Conservation (phyloP, 495 filamentous ascomycete species). For the Achaetomiella virescens region DNA sequence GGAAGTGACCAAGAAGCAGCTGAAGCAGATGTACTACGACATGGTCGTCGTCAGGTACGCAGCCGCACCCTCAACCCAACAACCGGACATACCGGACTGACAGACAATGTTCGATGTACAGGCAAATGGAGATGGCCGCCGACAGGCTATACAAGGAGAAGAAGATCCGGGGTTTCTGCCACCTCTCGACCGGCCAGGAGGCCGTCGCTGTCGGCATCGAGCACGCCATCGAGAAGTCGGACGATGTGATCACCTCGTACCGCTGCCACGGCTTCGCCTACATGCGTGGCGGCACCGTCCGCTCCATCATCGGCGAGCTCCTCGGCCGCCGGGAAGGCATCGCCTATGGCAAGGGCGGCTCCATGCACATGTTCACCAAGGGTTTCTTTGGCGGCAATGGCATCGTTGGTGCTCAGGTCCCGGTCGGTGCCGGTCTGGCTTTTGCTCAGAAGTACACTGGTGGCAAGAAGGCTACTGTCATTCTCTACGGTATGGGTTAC, state of each 20-base stretch:
- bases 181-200: conserved; percentile 95
- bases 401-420: conserved; percentile 98
- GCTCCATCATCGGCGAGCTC: conserved; percentile 93
- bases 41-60: conserved; percentile 89
- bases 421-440: conserved; percentile 91
- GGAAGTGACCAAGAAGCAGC: conserved; percentile 88
- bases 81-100: not conserved
- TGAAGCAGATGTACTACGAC: conserved; percentile 98
- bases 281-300: conserved; percentile 89
- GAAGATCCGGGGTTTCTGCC: conserved; percentile 99
- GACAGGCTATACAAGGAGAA: conserved; percentile 98
- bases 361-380: conserved; percentile 99
- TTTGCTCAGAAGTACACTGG: conserved; percentile 94
- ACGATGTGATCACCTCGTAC: conserved; percentile 96
- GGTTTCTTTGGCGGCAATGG: conserved; percentile 98
- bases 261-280: conserved; percentile 97
- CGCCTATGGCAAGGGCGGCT: conserved; percentile 96
- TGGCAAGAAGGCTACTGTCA: conserved; percentile 75
- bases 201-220: conserved; percentile 96
- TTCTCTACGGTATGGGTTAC: conserved; percentile 64
- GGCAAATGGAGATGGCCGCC: conserved; percentile 99
- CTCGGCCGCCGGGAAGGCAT: conserved; percentile 93
- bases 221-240: conserved; percentile 82
- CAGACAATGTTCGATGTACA: conserved; percentile 28
- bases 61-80: not conserved